These are phyloP conservation scores for Poa annua DNA, from an alignment of 176 grass and related monocot species.

Conservation along the genomic window DNA sequence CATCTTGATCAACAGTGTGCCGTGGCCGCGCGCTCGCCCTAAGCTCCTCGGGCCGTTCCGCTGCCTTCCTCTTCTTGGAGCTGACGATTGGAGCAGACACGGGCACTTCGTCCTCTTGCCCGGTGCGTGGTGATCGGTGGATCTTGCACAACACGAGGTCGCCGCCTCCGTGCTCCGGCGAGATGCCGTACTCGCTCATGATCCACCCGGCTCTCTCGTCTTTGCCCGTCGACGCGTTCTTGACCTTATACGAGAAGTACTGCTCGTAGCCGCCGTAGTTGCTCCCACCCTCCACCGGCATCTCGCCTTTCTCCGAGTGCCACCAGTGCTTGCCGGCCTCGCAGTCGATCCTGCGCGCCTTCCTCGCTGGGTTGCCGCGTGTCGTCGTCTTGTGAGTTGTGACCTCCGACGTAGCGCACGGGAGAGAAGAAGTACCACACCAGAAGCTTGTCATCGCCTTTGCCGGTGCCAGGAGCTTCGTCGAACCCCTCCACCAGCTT, in stretches of 20 bases:
- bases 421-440: background rate
- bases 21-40: background rate
- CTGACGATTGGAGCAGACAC: background rate
- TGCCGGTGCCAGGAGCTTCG: background rate
- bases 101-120: background rate
- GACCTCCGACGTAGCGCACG: background rate
- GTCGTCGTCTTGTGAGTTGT: background rate
- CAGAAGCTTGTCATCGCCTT: background rate
- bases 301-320: background rate
- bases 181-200: constrained; percentile 14
- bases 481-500: background rate
- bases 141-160: constrained; percentile 4
- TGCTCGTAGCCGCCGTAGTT: background rate
- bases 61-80: background rate
- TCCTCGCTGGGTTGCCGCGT: background rate
- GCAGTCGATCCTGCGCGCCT: background rate
- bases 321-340: background rate
- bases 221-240: background rate
- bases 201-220: background rate
- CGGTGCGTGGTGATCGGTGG: background rate
- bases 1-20: background rate
- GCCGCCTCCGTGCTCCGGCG: background rate
- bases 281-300: background rate
- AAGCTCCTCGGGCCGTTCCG: background rate
- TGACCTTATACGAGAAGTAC: background rate